Evolutionary conservation across 345 rosid species (phyloP).

Genomic region (Eucalyptus sp.): DNA sequence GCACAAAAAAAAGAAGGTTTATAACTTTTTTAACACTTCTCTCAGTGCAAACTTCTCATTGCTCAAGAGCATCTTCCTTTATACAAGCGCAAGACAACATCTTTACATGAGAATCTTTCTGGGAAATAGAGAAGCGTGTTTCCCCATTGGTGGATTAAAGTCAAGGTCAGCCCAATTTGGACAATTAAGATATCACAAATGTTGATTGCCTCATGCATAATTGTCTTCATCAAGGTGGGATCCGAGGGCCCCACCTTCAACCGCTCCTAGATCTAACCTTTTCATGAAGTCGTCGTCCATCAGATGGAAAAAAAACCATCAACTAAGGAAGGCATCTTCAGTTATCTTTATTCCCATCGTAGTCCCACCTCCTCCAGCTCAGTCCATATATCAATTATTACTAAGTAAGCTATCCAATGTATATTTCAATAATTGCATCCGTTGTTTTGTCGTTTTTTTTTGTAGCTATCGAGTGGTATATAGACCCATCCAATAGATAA

Average conservation of each 20-base stretch:
- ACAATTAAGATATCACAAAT: neutral
- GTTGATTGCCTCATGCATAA: neutral
- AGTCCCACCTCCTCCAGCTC: neutral
- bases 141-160: neutral
- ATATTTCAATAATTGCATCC: neutral
- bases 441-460: neutral
- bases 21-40: accelerated
- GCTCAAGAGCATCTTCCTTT: neutral
- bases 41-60: accelerated
- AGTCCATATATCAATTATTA: neutral
- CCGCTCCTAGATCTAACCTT: neutral
- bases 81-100: neutral
- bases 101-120: neutral
- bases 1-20: too few species aligned
- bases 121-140: neutral
- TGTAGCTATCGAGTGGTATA: neutral
- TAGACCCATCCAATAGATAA: accelerated
- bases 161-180: neutral
- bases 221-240: neutral
- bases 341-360: neutral
- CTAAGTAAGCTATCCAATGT: neutral
- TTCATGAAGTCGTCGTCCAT: neutral
- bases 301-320: neutral
- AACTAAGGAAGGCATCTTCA: neutral
- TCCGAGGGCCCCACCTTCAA: neutral